Evolutionary conservation across 768 basidiomycete species (phyloP).

Genomic region (Gloeophyllum trabeum): DNA sequence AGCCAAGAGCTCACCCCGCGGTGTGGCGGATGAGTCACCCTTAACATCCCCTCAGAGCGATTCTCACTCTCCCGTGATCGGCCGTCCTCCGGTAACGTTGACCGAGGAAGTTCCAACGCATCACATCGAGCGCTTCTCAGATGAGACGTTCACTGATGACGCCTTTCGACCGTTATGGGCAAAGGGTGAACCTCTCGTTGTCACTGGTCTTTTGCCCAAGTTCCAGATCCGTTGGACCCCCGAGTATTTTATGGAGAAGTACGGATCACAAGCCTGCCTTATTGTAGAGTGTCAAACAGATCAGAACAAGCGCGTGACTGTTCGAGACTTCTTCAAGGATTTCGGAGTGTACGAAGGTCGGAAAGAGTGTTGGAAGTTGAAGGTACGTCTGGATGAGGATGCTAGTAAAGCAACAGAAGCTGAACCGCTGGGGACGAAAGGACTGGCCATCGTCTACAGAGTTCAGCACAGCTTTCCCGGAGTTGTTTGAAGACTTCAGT

Average conservation of each 20-base stretch:
- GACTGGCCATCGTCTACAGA: conserved; percentile 91
- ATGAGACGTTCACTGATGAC: conserved; percentile 40
- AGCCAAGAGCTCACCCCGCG: neutral
- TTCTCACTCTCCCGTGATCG: too few species aligned
- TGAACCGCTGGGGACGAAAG: too few species aligned
- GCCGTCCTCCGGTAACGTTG: conserved; percentile 5
- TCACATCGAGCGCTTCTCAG: conserved; percentile 31
- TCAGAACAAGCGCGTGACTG: conserved; percentile 44
- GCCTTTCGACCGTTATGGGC: conserved; percentile 64
- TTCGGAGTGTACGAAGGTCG: conserved; percentile 63
- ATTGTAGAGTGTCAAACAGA: conserved; percentile 82
- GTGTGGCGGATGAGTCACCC: neutral
- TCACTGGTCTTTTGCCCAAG: conserved; percentile 50
- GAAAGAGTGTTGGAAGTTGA: conserved; percentile 60
- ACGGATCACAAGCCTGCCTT: conserved; percentile 50
- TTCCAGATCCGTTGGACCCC: conserved; percentile 75
- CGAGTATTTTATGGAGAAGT: conserved; percentile 63
- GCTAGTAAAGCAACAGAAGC: too few species aligned
- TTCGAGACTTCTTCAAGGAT: conserved; percentile 67
- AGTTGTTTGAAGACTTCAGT: conserved; percentile 79
- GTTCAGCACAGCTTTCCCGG: conserved; percentile 76
- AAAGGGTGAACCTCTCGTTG: conserved; percentile 66
- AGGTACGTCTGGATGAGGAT: conserved; percentile 30
- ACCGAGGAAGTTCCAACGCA: conserved; percentile 31
- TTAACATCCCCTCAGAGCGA: neutral